Conservation (phyloP, 2,329 filamentous ascomycete species). For the Fusarium scirpi region DNA sequence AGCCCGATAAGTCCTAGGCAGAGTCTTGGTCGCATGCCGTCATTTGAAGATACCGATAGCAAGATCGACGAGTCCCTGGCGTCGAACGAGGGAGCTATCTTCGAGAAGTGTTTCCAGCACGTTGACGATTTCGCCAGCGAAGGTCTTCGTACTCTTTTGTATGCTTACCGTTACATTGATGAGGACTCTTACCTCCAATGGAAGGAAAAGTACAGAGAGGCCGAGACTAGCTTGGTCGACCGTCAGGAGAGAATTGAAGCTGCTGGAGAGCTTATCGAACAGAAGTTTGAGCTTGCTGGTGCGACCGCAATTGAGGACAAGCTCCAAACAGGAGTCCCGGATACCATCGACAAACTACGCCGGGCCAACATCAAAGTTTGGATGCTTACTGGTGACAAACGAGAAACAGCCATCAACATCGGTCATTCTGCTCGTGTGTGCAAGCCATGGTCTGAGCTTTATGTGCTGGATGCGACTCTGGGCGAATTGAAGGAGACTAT, state of each 20-base stretch:
- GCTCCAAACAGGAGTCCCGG: constrained; percentile 87
- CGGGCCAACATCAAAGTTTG: constrained; percentile 93
- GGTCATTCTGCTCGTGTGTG: constrained; percentile 87
- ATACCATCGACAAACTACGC: constrained; percentile 90
- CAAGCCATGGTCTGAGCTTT: constrained; percentile 77
- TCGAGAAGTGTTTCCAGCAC: constrained; percentile 89
- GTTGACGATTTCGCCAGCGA: constrained; percentile 90
- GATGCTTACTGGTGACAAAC: constrained; percentile 96
- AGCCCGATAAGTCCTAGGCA: constrained; percentile 37
- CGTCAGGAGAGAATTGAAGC: constrained; percentile 83
- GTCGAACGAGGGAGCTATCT: constrained; percentile 72
- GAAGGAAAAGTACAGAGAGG: constrained; percentile 82
- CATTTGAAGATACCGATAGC: constrained; percentile 59
- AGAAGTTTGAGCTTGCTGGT: constrained; percentile 83
- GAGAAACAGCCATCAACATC: constrained; percentile 93
- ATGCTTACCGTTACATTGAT: constrained; percentile 81
- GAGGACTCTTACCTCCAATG: constrained; percentile 80
- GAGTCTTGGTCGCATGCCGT: constrained; percentile 42
- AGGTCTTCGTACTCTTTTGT: constrained; percentile 86
- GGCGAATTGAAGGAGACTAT: constrained; percentile 77
- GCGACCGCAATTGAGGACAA: constrained; percentile 96
- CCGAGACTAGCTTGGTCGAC: constrained; percentile 84
- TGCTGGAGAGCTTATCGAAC: constrained; percentile 84
- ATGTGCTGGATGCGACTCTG: constrained; percentile 75
- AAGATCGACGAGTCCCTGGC: constrained; percentile 71